phyloP scores from a whole-genome alignment of 129 eudicot genomes.

The Helichrysum umbraculigerum region DNA sequence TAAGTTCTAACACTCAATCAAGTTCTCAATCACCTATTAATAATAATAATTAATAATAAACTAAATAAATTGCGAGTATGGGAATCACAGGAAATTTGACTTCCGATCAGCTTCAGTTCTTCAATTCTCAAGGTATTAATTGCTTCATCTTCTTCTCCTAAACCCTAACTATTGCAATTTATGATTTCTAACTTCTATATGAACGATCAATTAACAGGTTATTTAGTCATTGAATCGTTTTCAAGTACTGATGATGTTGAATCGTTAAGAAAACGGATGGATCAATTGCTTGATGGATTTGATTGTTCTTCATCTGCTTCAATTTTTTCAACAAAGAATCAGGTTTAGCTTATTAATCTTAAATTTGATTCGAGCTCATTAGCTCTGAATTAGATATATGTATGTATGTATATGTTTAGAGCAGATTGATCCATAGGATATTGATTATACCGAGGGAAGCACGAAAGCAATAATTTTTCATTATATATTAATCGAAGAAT shows the following conservation, averaged over 20 bases:
- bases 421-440: too few species aligned
- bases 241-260: slow-evolving; percentile 59
- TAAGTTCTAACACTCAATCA: too few species aligned
- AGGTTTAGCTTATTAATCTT: slow-evolving; percentile 41
- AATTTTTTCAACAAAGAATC: slow-evolving; percentile 84
- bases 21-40: background rate
- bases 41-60: background rate
- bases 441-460: too few species aligned
- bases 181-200: background rate
- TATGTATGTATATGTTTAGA: background rate
- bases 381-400: background rate
- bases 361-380: background rate
- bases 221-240: slow-evolving; percentile 73
- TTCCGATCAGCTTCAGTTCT: slow-evolving; percentile 60
- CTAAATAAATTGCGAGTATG: slow-evolving; percentile 28
- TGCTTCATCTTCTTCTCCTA: background rate
- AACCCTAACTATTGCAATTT: background rate
- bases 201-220: slow-evolving; percentile 41
- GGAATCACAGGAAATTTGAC: slow-evolving; percentile 51
- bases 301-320: slow-evolving; percentile 66
- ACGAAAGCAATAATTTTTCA: background rate
- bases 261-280: slow-evolving; percentile 69
- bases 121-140: slow-evolving; percentile 65
- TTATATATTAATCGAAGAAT: too few species aligned
- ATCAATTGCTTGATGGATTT: slow-evolving; percentile 64